Conservation (phyloP, 2,329 filamentous ascomycete genomes). For the Ophiosphaerella narmari region DNA sequence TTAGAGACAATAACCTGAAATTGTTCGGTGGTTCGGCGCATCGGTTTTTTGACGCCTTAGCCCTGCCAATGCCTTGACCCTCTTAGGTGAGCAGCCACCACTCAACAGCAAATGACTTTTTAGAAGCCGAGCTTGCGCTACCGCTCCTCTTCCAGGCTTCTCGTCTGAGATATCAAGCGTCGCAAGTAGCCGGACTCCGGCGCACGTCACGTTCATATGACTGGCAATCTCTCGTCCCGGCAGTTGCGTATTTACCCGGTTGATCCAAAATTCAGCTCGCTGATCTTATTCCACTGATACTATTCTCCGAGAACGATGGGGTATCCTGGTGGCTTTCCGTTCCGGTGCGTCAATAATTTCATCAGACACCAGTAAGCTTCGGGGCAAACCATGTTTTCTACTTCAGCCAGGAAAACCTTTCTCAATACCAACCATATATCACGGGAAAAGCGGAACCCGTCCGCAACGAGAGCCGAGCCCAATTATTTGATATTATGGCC, state of each 20-base stretch:
- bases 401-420: neutral
- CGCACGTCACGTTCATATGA: neutral
- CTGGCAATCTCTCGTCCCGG: neutral
- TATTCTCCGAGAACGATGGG: slow-evolving; percentile 1
- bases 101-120: no score
- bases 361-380: neutral
- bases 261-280: slow-evolving; percentile 1
- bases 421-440: neutral
- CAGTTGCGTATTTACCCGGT: neutral
- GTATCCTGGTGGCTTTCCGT: neutral
- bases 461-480: no score
- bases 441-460: no score
- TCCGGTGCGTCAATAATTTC: neutral
- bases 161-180: neutral
- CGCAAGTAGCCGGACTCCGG: neutral
- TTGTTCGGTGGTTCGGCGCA: no score
- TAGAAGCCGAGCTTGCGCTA: no score
- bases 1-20: no score
- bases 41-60: no score
- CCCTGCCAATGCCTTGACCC: no score
- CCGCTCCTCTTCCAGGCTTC: neutral
- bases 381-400: neutral
- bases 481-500: no score
- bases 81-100: no score
- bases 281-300: slow-evolving; percentile 1